These are phyloP conservation scores for Puccinia coronata DNA, from an alignment of 1,284 basidiomycete genomes.

Conservation along the genomic window DNA sequence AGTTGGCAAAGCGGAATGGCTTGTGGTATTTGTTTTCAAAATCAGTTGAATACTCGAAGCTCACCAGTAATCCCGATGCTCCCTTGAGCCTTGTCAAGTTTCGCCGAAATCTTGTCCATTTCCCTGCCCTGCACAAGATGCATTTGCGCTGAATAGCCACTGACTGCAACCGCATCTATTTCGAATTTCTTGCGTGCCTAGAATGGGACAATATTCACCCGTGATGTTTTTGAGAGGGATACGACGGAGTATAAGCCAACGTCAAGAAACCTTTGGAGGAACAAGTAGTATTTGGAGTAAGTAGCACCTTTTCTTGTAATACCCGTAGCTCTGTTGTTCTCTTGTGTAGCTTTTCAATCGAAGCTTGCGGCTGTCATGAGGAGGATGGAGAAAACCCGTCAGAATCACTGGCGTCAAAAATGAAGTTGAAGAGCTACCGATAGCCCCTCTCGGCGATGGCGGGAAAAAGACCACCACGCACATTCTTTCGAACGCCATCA, in stretches of 20 bases:
- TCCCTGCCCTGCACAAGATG: conserved; percentile 91
- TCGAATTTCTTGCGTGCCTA: conserved; percentile 89
- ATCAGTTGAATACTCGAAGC: too few species aligned
- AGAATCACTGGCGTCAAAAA: too few species aligned
- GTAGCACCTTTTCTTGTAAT: conserved; percentile 69
- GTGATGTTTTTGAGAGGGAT: neutral
- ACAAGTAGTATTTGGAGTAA: neutral
- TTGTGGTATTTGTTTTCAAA: too few species aligned
- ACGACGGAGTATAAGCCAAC: too few species aligned
- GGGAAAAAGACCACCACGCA: neutral
- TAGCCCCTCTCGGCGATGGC: too few species aligned
- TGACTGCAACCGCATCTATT: conserved; percentile 87
- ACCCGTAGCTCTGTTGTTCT: conserved; percentile 77
- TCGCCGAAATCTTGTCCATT: conserved; percentile 81
- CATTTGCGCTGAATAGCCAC: conserved; percentile 89
- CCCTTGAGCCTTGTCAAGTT: conserved; percentile 83
- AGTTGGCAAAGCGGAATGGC: too few species aligned
- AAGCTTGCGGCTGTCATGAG: conserved; percentile 64
- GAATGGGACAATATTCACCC: neutral
- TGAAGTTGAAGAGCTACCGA: too few species aligned
- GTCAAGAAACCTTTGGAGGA: neutral
- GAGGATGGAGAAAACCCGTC: neutral
- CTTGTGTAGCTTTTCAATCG: conserved; percentile 84
- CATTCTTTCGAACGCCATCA: conserved; percentile 40
- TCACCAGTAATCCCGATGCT: conserved; percentile 81